Evolutionary conservation across 2,329 filamentous ascomycete genomes (phyloP).

Genomic region (Conoideocrella luteorostrata): DNA sequence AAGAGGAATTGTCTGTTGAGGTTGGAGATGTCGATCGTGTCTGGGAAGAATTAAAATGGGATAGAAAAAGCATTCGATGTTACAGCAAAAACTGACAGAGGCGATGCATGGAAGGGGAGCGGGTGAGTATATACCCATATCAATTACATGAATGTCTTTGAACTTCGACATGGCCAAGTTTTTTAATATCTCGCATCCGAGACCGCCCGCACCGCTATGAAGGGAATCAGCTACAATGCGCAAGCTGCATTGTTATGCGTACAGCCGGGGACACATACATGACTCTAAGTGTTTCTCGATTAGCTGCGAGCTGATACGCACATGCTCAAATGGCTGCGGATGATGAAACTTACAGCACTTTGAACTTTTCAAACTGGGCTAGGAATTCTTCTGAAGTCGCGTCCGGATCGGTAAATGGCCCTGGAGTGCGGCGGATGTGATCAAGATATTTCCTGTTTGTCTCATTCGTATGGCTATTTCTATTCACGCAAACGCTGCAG

Average conservation of each 20-base stretch:
- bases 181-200: conserved; percentile 96
- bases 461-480: too few relatives aligned
- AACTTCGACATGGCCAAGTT: conserved; percentile 93
- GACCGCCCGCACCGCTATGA: conserved; percentile 76
- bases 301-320: neutral
- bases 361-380: conserved; percentile 59
- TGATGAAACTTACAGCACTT: conserved; percentile 57
- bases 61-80: neutral
- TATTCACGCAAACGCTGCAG: too few relatives aligned
- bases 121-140: conserved; percentile 67
- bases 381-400: conserved; percentile 46
- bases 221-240: neutral
- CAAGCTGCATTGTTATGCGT: neutral
- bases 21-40: conserved; percentile 98
- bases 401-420: conserved; percentile 72
- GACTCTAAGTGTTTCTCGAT: conserved; percentile 31
- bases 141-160: conserved; percentile 95
- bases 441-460: conserved; percentile 71
- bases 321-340: neutral
- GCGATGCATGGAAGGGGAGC: neutral
- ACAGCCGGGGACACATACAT: conserved; percentile 34
- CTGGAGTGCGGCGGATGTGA: conserved; percentile 66
- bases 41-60: conserved; percentile 35
- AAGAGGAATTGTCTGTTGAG: conserved; percentile 97
- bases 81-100: neutral